phyloP scores from a whole-genome alignment of 352 stramenopile species.

The Phytophthora pseudosyringae region DNA sequence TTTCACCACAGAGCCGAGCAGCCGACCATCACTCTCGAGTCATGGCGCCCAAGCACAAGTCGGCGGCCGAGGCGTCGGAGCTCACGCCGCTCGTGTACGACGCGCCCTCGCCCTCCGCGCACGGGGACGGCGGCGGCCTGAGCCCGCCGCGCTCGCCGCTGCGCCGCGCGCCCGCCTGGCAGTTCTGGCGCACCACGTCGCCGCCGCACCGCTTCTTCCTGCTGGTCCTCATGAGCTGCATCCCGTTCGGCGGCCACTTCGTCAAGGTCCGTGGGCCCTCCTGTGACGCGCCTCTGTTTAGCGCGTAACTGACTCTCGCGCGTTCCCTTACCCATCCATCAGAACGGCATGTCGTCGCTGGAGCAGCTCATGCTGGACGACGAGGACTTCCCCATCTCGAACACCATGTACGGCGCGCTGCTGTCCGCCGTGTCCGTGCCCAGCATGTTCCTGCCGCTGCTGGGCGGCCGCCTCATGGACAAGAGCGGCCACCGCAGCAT shows the following conservation, averaged over 20 bases:
- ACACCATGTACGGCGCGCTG: conserved; percentile 87
- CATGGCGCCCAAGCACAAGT: conserved; percentile 39
- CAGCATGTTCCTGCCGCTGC: conserved; percentile 85
- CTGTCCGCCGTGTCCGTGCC: conserved; percentile 83
- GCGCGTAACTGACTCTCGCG: too few relatives aligned
- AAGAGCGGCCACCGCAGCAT: conserved; percentile 80
- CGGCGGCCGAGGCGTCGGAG: conserved; percentile 33
- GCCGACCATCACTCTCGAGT: neutral
- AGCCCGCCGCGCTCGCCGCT: conserved; percentile 37
- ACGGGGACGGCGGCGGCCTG: conserved; percentile 20
- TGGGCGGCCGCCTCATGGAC: conserved; percentile 80
- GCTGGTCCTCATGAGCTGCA: conserved; percentile 84
- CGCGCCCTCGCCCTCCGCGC: neutral
- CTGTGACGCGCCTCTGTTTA: neutral
- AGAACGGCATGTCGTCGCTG: conserved; percentile 86
- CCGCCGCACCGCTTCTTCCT: conserved; percentile 80
- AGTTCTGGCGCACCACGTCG: conserved; percentile 77
- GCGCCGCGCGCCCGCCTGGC: conserved; percentile 51
- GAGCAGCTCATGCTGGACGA: conserved; percentile 85
- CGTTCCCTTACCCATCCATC: neutral
- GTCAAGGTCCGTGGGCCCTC: conserved; percentile 58
- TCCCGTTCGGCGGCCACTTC: conserved; percentile 88
- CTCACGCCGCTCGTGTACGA: conserved; percentile 41
- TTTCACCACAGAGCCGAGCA: conserved; percentile 5
- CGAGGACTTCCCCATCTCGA: conserved; percentile 74